These are phyloP conservation scores for Blechomonas ayalai DNA, from an alignment of 208 protist genomes.

Conservation along the genomic window DNA sequence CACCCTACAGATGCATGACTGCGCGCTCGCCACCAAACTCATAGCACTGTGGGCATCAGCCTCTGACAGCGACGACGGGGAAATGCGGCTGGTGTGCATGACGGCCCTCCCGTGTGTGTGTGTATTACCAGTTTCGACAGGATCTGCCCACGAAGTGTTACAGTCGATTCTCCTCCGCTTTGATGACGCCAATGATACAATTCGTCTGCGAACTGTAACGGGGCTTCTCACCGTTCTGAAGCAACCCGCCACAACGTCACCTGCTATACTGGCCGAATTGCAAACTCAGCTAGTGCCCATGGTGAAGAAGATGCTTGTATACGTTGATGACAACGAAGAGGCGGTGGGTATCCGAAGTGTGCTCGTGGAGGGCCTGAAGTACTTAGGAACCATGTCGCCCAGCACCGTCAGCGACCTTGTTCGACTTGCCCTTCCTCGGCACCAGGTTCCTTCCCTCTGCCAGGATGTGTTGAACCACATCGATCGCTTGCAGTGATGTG, in stretches of 20 bases:
- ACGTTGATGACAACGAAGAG: conserved; percentile 81
- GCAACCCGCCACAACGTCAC: conserved; percentile 2
- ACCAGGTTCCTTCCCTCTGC: conserved; percentile 40
- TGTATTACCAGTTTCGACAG: conserved; percentile 34
- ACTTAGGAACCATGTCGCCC: conserved; percentile 39
- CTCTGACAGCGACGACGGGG: conserved; percentile 76
- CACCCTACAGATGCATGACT: conserved; percentile 20
- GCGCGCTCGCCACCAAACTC: conserved; percentile 31
- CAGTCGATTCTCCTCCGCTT: conserved; percentile 70
- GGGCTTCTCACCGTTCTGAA: conserved; percentile 28
- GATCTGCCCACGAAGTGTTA: conserved; percentile 58
- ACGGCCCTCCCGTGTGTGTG: conserved; percentile 37
- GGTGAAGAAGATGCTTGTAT: conserved; percentile 71
- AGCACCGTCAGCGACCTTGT: conserved; percentile 57
- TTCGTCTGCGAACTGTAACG: conserved; percentile 35
- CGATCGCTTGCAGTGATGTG: conserved; percentile 25
- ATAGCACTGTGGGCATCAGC: conserved; percentile 59
- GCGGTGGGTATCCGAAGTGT: conserved; percentile 36
- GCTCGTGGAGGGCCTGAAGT: conserved; percentile 35
- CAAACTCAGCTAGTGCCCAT: conserved; percentile 53
- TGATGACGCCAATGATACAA: conserved; percentile 71
- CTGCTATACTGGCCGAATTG: conserved; percentile 44
- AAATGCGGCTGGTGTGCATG: conserved; percentile 83
- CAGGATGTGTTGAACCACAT: conserved; percentile 36
- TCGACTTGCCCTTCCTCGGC: conserved; percentile 25